Percentiles rank a stretch among this genome's conserved stretches.
Conservation (phyloP, 495 filamentous ascomycete species). For the Aspergillus mulundensis region DNA sequence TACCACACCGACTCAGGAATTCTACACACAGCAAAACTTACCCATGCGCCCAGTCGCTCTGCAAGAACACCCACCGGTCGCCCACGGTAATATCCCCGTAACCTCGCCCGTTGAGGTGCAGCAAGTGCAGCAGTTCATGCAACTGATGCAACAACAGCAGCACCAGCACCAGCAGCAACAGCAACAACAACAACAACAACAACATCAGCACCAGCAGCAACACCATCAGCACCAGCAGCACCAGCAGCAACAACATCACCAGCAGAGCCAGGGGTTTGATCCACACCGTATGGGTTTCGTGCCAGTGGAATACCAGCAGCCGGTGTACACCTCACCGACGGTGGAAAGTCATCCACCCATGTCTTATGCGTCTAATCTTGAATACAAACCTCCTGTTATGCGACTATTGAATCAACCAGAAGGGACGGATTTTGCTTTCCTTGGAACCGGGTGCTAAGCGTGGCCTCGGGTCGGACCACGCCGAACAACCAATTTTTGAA, state of each 20-base stretch:
- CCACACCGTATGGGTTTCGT: conserved; percentile 33
- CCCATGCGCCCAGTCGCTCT: conserved; percentile 31
- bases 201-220: neutral
- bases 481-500: no score
- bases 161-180: neutral
- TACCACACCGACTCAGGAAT: conserved; percentile 37
- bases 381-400: conserved; percentile 38
- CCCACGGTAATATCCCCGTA: conserved; percentile 29
- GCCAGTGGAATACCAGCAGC: conserved; percentile 35
- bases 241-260: conserved; percentile 9
- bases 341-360: conserved; percentile 35
- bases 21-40: conserved; percentile 34
- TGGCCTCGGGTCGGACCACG: neutral
- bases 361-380: conserved; percentile 35
- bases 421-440: conserved; percentile 45
- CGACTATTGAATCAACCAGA: conserved; percentile 39
- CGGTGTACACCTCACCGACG: conserved; percentile 25
- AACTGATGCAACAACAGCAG: conserved; percentile 24
- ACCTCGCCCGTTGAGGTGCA: conserved; percentile 31
- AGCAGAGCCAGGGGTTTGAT: conserved; percentile 35
- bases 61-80: conserved; percentile 30
- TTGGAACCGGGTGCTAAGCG: conserved; percentile 40
- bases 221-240: neutral
- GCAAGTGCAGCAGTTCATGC: conserved; percentile 37
- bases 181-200: neutral